Evolutionary conservation across 768 basidiomycete genomes (phyloP).

Genomic region (Pisolithus orientalis): DNA sequence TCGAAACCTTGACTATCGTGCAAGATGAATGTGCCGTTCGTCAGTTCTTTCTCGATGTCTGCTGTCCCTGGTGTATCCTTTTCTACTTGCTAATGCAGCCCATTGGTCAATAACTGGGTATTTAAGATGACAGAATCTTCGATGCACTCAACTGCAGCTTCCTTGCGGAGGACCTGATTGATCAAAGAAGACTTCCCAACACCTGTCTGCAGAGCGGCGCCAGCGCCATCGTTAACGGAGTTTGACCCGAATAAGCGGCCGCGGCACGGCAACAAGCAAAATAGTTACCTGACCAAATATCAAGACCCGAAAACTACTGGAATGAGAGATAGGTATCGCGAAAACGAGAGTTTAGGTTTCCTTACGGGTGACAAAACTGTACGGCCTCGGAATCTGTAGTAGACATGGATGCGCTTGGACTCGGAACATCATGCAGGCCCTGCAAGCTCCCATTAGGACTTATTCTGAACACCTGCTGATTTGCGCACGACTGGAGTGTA

Average conservation of each 20-base stretch:
- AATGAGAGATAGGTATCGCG: no score
- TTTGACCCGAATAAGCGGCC: neutral
- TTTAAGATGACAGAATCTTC: no score
- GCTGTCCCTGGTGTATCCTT: neutral
- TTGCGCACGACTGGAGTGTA: no score
- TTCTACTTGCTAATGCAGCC: neutral
- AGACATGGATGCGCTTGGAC: no score
- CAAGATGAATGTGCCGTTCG: constrained; percentile 7
- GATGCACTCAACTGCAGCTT: neutral
- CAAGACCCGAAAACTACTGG: neutral
- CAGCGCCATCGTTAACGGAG: no score
- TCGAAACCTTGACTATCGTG: constrained; percentile 15
- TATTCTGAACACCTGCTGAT: no score
- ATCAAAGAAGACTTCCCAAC: constrained; percentile 6
- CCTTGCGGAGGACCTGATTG: neutral
- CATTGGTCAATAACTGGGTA: neutral
- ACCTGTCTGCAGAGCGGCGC: neutral
- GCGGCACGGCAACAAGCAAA: neutral
- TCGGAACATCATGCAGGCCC: no score
- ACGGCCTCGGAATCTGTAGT: no score
- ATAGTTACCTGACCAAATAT: neutral
- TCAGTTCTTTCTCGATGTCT: constrained; percentile 6
- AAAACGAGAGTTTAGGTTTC: no score
- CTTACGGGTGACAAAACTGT: no score
- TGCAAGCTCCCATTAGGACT: no score